A percentile compares a stretch with the other conserved stretches of the same genome.
Conservation (phyloP, 305 asterid genomes). For the Plantago rigida region DNA sequence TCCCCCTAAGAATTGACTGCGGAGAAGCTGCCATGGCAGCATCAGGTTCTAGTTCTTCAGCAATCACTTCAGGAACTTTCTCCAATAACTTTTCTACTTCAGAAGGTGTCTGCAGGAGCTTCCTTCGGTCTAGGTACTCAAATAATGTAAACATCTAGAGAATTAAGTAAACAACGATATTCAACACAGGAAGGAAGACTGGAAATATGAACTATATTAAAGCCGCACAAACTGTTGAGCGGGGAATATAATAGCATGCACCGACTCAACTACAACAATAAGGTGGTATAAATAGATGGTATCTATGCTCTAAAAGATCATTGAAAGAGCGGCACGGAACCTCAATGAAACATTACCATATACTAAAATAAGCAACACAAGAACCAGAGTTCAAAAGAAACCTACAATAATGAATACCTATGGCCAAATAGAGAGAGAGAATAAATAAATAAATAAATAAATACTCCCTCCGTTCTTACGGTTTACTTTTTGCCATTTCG, state of each 20-base stretch:
- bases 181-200: slow-evolving; percentile 11
- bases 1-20: slow-evolving; percentile 35
- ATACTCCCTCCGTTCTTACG: no score
- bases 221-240: slow-evolving; percentile 1
- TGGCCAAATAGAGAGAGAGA: no score
- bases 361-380: no score
- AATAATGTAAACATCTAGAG: slow-evolving; percentile 41
- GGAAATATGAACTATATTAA: slow-evolving; percentile 2
- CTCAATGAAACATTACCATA: no score
- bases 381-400: no score
- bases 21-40: slow-evolving; percentile 38
- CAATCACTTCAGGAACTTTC: slow-evolving; percentile 56
- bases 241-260: neutral
- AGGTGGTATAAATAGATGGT: no score
- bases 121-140: slow-evolving; percentile 55
- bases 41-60: slow-evolving; percentile 61
- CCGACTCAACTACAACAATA: neutral
- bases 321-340: no score
- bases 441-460: no score
- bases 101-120: slow-evolving; percentile 57
- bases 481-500: no score
- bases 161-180: slow-evolving; percentile 45
- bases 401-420: no score
- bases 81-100: slow-evolving; percentile 58
- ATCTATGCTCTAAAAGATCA: no score